Conservation (phyloP, 2,329 filamentous ascomycete genomes). For the Penicillium sp. region DNA sequence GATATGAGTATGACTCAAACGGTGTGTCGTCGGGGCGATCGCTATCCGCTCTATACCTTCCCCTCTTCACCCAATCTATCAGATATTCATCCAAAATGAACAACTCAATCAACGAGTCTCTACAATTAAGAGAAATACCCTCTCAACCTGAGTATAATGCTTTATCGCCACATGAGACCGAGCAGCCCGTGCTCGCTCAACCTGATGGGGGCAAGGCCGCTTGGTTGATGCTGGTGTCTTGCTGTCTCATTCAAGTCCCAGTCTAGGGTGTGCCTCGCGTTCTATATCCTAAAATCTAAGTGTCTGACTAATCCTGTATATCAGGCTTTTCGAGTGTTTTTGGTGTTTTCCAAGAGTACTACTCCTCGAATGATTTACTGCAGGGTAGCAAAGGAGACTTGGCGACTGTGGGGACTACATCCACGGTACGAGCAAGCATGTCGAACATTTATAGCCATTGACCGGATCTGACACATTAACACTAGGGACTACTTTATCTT, state of each 20-base stretch:
- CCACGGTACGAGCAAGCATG: slow-evolving; percentile 25
- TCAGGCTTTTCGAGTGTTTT: slow-evolving; percentile 27
- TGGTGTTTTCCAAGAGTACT: slow-evolving; percentile 47
- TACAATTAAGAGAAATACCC: slow-evolving; percentile 1
- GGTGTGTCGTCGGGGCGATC: background rate
- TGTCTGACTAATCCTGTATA: background rate
- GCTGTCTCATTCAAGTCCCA: slow-evolving; percentile 55
- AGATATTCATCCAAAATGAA: slow-evolving; percentile 7
- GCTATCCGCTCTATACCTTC: background rate
- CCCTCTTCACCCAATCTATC: background rate
- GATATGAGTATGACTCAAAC: no score
- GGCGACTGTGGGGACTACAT: slow-evolving; percentile 49
- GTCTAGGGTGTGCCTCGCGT: slow-evolving; percentile 50
- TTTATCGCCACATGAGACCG: slow-evolving; percentile 19
- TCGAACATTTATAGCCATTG: background rate
- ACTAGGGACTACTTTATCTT: slow-evolving; percentile 39
- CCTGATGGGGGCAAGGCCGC: slow-evolving; percentile 53
- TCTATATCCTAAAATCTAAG: background rate
- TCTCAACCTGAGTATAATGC: background rate
- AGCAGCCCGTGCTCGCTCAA: slow-evolving; percentile 39
- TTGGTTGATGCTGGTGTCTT: slow-evolving; percentile 52
- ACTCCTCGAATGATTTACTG: slow-evolving; percentile 39
- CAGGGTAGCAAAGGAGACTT: slow-evolving; percentile 38
- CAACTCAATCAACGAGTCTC: background rate
- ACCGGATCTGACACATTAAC: background rate